phyloP scores from a whole-genome alignment of 495 filamentous ascomycete genomes.

The Podospora pseudoanserina region DNA sequence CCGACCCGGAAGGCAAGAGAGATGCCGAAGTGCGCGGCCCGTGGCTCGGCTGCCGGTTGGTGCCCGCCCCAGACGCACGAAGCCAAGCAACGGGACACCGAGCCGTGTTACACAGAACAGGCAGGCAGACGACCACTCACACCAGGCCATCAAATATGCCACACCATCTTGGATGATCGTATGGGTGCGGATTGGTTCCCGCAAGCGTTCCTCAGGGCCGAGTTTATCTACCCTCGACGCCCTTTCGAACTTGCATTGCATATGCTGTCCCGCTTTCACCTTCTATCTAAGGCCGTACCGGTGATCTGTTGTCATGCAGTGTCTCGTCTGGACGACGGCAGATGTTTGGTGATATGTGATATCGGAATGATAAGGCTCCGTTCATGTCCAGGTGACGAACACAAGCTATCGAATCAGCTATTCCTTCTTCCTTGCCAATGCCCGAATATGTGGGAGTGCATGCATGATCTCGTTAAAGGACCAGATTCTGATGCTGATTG shows the following conservation, averaged over 20 bases:
- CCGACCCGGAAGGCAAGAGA: neutral
- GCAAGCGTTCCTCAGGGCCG: neutral
- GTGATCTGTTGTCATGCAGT: neutral
- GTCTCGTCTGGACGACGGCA: neutral
- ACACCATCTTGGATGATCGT: neutral
- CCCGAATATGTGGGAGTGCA: neutral
- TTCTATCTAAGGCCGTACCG: constrained; percentile 1
- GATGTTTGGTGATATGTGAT: neutral
- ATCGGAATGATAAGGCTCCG: neutral
- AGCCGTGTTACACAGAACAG: constrained; percentile 3
- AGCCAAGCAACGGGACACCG: neutral
- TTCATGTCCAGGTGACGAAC: neutral
- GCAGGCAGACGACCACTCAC: neutral
- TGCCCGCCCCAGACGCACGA: neutral
- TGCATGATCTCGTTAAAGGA: constrained; percentile 1
- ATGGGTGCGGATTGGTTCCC: constrained; percentile 2
- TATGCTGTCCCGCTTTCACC: neutral
- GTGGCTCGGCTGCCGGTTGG: neutral
- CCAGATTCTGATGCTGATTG: neutral
- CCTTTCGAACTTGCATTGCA: neutral
- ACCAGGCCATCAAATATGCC: neutral
- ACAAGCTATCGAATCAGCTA: neutral
- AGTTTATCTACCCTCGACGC: constrained; percentile 2
- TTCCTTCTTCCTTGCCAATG: neutral
- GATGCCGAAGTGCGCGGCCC: neutral